Evolutionary conservation across 306 rosid genomes (phyloP), one percentile per base, ranked within the genome.

Genomic region (Quercus mongolica): DNA sequence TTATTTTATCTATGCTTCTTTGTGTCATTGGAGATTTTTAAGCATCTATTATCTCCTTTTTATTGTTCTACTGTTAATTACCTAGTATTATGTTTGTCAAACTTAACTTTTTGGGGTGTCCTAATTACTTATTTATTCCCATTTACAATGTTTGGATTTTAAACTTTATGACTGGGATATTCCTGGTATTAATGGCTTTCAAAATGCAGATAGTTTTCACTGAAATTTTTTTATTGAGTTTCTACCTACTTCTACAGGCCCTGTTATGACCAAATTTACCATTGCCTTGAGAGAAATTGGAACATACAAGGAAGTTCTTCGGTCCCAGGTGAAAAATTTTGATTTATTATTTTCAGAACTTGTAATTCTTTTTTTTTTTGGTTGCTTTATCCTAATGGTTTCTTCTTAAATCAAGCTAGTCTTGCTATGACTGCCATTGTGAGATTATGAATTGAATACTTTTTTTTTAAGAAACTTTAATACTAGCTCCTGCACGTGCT

Each of bases 221-320:
- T 74, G 46, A 17, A n/a, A 46, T 74, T 69, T 80, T 74, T 62
- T 78, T 56, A 82, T 76, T 79, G 71, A 74, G 51, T 49, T 81
- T 84, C 77, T 78, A 18, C 74, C 65, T 41, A 21, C 76, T 73
- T 73, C 72, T 73, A 44, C 76, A 96, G 99, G 99, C 51, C 98
- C 99, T 81, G 99, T 96, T 80, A 96, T 96, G 99, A 96, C 98
- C 80, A 96, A 96, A 87, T 96, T 96, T 75, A 96, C 99, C 11
- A 96, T 96, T 69, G 99, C 99, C 15, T 81, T 96, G 74, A 90
- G 99, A 89, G 99, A 96, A 90, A 96, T 96, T 38, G 99, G 99
- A 81, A 96, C 99, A 64, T 96, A 96, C 90, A 96, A 96, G 87
- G 99, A 96, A 87, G 99, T 96, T 63, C 98, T 96, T 81, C 97